These are phyloP conservation scores for Calocybe cyanea DNA, from an alignment of 768 basidiomycete species.

Conservation along the genomic window DNA sequence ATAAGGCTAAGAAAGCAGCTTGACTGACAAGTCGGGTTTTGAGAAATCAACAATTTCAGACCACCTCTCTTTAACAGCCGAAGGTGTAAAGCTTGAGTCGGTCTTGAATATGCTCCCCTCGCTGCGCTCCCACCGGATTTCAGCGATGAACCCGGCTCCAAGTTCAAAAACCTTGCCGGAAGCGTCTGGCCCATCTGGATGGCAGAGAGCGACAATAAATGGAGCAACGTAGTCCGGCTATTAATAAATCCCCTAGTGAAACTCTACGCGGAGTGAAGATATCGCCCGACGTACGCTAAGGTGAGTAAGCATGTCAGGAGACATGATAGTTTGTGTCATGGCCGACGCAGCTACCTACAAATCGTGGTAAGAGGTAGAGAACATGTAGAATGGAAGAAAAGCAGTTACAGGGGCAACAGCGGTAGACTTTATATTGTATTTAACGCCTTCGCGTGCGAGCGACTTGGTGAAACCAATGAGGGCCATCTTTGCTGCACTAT, in stretches of 20 bases:
- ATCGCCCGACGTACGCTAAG: conserved; percentile 51
- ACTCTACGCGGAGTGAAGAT: no score
- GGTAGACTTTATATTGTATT: conserved; percentile 83
- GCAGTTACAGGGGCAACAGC: conserved; percentile 82
- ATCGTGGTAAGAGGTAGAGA: background rate
- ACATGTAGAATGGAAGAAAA: background rate
- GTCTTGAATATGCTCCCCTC: conserved; percentile 87
- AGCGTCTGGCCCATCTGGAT: conserved; percentile 78
- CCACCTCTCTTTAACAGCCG: conserved; percentile 89
- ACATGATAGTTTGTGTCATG: conserved; percentile 96
- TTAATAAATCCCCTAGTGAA: background rate
- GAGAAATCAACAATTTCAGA: conserved; percentile 76
- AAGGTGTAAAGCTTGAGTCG: conserved; percentile 88
- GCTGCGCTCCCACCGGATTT: conserved; percentile 92
- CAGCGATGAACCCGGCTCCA: conserved; percentile 88
- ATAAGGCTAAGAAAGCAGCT: background rate
- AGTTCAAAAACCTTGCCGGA: conserved; percentile 87
- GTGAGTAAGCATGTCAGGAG: conserved; percentile 89
- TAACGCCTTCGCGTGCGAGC: conserved; percentile 86
- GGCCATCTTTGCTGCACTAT: conserved; percentile 97
- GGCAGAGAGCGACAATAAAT: conserved; percentile 82
- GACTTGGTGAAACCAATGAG: conserved; percentile 91
- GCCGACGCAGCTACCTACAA: conserved; percentile 85
- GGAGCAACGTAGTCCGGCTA: conserved; percentile 93
- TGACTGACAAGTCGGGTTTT: conserved; percentile 61